A percentile compares a stretch with the other conserved stretches of the same genome.
These are phyloP conservation scores for Ustilago crameri DNA, from an alignment of 1,284 basidiomycete genomes.

Conservation along the genomic window DNA sequence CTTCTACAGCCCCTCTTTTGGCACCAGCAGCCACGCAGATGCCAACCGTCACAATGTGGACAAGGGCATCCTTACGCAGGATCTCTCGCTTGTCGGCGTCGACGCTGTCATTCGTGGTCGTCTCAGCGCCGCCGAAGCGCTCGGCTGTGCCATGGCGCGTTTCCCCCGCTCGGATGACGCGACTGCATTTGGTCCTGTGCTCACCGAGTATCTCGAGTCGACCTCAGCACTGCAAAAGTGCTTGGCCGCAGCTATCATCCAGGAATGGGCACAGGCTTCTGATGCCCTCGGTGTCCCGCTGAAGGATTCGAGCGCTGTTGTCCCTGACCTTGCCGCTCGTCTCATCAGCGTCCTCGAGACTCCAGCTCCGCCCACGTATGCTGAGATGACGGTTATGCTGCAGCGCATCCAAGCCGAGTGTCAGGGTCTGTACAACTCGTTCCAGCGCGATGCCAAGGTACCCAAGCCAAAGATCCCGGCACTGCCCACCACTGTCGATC, in stretches of 20 bases:
- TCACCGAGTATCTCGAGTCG: slow-evolving; percentile 83
- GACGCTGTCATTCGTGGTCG: slow-evolving; percentile 86
- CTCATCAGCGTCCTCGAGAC: slow-evolving; percentile 80
- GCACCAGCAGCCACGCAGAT: slow-evolving; percentile 33
- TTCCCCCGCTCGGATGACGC: slow-evolving; percentile 72
- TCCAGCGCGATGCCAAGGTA: slow-evolving; percentile 86
- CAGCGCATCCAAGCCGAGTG: slow-evolving; percentile 85
- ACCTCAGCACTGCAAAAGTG: slow-evolving; percentile 91
- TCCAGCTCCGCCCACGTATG: slow-evolving; percentile 80
- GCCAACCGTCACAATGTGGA: slow-evolving; percentile 83
- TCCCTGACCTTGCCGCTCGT: slow-evolving; percentile 72
- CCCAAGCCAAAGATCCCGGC: slow-evolving; percentile 81
- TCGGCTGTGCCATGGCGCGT: slow-evolving; percentile 78
- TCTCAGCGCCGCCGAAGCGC: slow-evolving; percentile 81
- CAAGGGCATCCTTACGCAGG: slow-evolving; percentile 93
- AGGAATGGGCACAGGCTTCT: slow-evolving; percentile 83
- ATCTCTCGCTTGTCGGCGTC: slow-evolving; percentile 82
- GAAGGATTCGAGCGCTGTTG: slow-evolving; percentile 30
- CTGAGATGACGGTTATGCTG: slow-evolving; percentile 88
- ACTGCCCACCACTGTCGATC: slow-evolving; percentile 81
- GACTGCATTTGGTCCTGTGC: slow-evolving; percentile 72
- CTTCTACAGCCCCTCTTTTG: slow-evolving; percentile 73
- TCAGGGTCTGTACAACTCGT: slow-evolving; percentile 80
- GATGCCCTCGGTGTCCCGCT: slow-evolving; percentile 31
- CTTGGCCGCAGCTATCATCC: slow-evolving; percentile 82